phyloP scores from a whole-genome alignment of 805 yeast genomes.

The Candida gorgasii region DNA sequence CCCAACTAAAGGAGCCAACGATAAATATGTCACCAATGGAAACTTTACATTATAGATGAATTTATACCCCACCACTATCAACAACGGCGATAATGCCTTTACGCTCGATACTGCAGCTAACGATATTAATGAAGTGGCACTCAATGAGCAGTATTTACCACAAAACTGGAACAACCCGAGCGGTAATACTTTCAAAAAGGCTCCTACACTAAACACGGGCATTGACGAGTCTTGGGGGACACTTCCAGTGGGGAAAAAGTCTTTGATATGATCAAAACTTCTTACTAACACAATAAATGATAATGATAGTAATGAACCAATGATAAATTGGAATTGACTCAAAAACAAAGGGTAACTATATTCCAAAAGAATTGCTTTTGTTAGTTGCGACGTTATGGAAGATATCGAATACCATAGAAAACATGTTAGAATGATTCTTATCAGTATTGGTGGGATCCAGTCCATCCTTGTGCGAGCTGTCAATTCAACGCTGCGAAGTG shows the following conservation, averaged over 20 bases:
- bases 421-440: constrained; percentile 45
- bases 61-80: constrained; percentile 59
- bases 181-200: constrained; percentile 54
- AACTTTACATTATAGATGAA: constrained; percentile 50
- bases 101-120: constrained; percentile 71
- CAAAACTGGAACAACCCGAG: constrained; percentile 65
- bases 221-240: constrained; percentile 42
- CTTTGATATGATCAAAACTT: constrained; percentile 27
- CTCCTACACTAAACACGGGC: constrained; percentile 26
- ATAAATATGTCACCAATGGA: constrained; percentile 51
- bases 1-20: constrained; percentile 50
- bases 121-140: constrained; percentile 65
- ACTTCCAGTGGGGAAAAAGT: constrained; percentile 53
- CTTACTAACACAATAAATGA: constrained; percentile 37
- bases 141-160: constrained; percentile 62
- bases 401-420: constrained; percentile 62
- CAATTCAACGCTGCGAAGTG: no score
- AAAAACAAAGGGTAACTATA: constrained; percentile 64
- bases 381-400: constrained; percentile 63
- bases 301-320: constrained; percentile 47
- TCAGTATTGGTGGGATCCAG: constrained; percentile 33
- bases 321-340: constrained; percentile 63
- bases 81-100: constrained; percentile 65
- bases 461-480: no score
- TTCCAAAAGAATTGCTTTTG: constrained; percentile 53